Base-by-base conservation (phyloP, 2,329 filamentous ascomycete genomes). In the Tolypocladium amazonense region DNA sequence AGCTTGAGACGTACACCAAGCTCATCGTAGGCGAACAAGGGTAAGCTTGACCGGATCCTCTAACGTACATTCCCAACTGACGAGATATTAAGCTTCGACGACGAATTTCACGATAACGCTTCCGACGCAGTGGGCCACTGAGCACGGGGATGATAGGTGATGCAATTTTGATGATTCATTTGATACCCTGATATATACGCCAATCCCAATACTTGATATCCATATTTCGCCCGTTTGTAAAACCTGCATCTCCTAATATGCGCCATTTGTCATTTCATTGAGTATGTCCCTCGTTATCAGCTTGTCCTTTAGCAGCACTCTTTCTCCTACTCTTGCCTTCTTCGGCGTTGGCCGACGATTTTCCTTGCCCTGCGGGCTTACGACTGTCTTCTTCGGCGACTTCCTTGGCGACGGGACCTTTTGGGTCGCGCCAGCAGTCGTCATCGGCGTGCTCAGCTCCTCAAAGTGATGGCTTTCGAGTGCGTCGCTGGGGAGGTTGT, bases 241-340 rank as follows among this genome's bases (percentile, higher is more conserved):
- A 33, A 35, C 27, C 38, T 33, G 15, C 55, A 15, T 33, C 27
- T 56, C 54, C 58, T 63, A 56, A 60, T 73, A 77, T 67, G 70
- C 74, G 65, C 76, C 76, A 60, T 77, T 73, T 58, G 74, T 80
- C 74, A 85, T 77, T 64, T 92, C 89, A 73, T 94, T 90, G 66
- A 92, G 78, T 64, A 96, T 86, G 77, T 93, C 88, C 69, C 84
- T 83, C 68, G 92, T 78, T 59, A 95, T 80, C 41, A 85, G 83
- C 67, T 85, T 85, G 41, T 82, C 84, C 61, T 84, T 86, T 65
- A 91, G 72, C 61, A 93, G 74, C 38, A 81, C 79, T 64, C 81
- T 83, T 57, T 81, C 81, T 0, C 86, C 85, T 54, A 85, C 79
- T 67, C 83, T 86, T 9, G 75, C 79, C 66, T 72, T 80, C 64